Base-by-base conservation (phyloP, 495 filamentous ascomycete genomes). In the Annulohypoxylon bovei region DNA sequence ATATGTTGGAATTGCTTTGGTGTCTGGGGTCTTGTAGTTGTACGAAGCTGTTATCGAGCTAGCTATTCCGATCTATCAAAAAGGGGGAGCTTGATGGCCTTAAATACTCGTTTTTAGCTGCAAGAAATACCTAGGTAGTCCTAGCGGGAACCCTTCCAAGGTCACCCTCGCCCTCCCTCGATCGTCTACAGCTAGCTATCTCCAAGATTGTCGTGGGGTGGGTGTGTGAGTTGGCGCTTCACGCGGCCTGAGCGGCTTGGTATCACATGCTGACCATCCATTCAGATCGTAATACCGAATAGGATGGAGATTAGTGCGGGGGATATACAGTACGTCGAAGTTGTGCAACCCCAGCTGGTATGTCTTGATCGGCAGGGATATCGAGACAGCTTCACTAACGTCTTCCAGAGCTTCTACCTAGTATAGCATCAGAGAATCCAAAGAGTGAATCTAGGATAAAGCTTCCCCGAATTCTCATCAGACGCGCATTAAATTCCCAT, bases 81-180 rank as follows among this genome's bases (percentile, higher is more conserved):
- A 72, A 44, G 47, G 65, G 56, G 70, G 70, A 72, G 70, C 70
- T 72, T 72, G 70, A 72, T 72, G 70, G 70, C 70, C 65, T 72
- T 72, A 68, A 68, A 64, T 72, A 72, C 40, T 49, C 56, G 40
- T 65, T 68, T 68, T 40, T 30, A 68, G 60, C 20, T 57, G 60
- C 56, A 60, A 61, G 65, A 30, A 44, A 68, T 58, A 32, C 35
- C 46, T 42, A 55, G 9, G 2, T 4, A 28, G 23, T 25, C 23
- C 11, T 58, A 49, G 25, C 2, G 25, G 37, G 11, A 46, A 50
- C n/a, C 42, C 52, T 64, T 64, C 56, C 56, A 27, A 40, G 23
- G 68, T 71, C 42, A 16, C 33, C 56, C 53, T 61, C 54, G 50
- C 69, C 64, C 59, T 65, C 64, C 56, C 37, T 57, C 42, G 12